Percentiles rank a stretch among this genome's conserved stretches.
Evolutionary conservation across 345 rosid genomes (phyloP).

Genomic region (Capsella bursapastoris): DNA sequence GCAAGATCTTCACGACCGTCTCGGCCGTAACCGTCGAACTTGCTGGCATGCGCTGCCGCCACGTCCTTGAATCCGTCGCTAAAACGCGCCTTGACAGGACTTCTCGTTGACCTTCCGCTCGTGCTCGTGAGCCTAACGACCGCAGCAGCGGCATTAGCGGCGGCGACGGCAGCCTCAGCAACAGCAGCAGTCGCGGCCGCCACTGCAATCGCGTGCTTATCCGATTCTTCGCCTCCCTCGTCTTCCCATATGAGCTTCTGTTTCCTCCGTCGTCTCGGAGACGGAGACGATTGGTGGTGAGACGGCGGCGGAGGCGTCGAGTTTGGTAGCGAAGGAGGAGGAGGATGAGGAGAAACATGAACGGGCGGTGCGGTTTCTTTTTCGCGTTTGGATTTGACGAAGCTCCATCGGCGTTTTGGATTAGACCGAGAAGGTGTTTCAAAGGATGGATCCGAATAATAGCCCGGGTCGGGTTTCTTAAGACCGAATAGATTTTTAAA

Average conservation of each 20-base stretch:
- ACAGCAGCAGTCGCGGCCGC: slow-evolving; percentile 85
- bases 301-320: slow-evolving; percentile 29
- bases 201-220: slow-evolving; percentile 72
- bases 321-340: slow-evolving; percentile 4
- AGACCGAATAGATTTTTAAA: slow-evolving; percentile 71
- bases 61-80: slow-evolving; percentile 30
- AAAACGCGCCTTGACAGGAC: slow-evolving; percentile 25
- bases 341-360: not conserved
- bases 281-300: slow-evolving; percentile 30
- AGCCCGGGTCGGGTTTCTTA: slow-evolving; percentile 56
- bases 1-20: slow-evolving; percentile 52
- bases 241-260: slow-evolving; percentile 29
- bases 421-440: slow-evolving; percentile 39
- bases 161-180: slow-evolving; percentile 80
- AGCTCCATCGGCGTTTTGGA: slow-evolving; percentile 81
- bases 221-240: slow-evolving; percentile 42
- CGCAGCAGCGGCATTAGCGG: slow-evolving; percentile 79
- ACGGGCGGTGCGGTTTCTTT: slow-evolving; percentile 24
- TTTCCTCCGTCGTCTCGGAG: slow-evolving; percentile 33
- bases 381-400: slow-evolving; percentile 75
- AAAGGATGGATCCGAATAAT: slow-evolving; percentile 17
- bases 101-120: slow-evolving; percentile 60
- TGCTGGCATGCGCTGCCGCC: slow-evolving; percentile 40
- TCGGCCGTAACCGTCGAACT: slow-evolving; percentile 25
- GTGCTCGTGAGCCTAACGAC: slow-evolving; percentile 74